Conservation (phyloP, 2,329 filamentous ascomycete species). For the Dactylellina haptotyla region DNA sequence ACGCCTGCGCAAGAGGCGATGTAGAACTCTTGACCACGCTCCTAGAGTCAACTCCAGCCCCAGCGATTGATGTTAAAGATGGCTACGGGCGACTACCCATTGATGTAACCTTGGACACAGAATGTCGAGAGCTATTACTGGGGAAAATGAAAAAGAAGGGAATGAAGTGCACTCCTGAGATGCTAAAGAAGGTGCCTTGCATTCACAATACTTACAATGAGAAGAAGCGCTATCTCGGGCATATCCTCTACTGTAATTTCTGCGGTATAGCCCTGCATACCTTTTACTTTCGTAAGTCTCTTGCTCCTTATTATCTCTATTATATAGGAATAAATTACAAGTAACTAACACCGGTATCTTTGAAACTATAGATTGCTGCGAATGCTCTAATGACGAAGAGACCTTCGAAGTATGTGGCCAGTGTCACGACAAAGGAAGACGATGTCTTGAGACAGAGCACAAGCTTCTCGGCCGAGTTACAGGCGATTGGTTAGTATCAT, state of each 20-base stretch:
- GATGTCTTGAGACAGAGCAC: background rate
- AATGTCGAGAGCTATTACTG: conserved; percentile 7
- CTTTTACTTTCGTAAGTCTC: conserved; percentile 27
- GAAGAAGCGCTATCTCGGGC: background rate
- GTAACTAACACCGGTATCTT: background rate
- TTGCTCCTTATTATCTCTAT: background rate
- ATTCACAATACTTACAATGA: background rate
- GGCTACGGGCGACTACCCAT: conserved; percentile 5
- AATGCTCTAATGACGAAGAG: conserved; percentile 4
- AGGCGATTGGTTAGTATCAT: conserved; percentile 4
- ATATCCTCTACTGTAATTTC: conserved; percentile 1
- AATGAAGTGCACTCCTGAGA: background rate
- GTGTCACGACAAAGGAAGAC: conserved; percentile 3
- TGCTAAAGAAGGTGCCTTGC: conserved; percentile 4
- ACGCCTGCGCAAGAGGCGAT: conserved; percentile 8
- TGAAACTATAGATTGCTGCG: conserved; percentile 9
- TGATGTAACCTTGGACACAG: conserved; percentile 10
- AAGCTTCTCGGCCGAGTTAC: conserved; percentile 1
- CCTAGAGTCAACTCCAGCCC: background rate
- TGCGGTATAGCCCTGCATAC: background rate
- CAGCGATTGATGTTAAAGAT: conserved; percentile 11
- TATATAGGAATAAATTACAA: background rate
- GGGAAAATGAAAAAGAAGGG: conserved; percentile 16
- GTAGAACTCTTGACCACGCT: background rate
- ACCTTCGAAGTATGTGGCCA: conserved; percentile 1